Evolutionary conservation across 2,329 filamentous ascomycete species (phyloP).

Genomic region (Aspergillus thermomutatus): DNA sequence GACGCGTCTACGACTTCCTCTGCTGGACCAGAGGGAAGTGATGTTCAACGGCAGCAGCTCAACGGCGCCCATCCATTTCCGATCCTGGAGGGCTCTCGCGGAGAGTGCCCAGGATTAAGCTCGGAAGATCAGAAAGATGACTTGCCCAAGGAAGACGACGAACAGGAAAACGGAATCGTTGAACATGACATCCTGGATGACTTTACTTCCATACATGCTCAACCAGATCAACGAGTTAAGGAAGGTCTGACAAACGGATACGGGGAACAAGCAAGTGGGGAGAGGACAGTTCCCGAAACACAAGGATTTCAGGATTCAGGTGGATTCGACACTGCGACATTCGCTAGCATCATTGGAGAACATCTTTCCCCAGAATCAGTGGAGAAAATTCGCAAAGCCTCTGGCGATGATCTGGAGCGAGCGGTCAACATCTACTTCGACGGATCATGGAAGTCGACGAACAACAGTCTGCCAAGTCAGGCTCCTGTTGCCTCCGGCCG

Average conservation of each 20-base stretch:
- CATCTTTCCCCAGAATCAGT: conserved; percentile 45
- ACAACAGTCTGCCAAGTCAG: conserved; percentile 8
- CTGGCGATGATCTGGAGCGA: conserved; percentile 54
- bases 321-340: conserved; percentile 54
- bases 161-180: neutral
- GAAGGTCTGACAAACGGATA: neutral
- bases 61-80: neutral
- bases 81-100: neutral
- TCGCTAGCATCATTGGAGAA: conserved; percentile 58
- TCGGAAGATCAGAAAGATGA: neutral
- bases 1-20: conserved; percentile 18
- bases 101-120: neutral
- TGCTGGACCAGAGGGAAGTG: neutral
- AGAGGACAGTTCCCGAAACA: neutral
- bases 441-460: conserved; percentile 54
- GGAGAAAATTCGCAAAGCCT: conserved; percentile 46
- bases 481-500: conserved; percentile 9
- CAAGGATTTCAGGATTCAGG: conserved; percentile 10
- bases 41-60: neutral
- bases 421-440: conserved; percentile 65
- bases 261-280: neutral
- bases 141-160: neutral
- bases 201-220: neutral
- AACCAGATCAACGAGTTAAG: neutral
- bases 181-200: neutral